Percentiles rank a stretch among this genome's conserved stretches.
phyloP scores from a whole-genome alignment of 2,329 filamentous ascomycete genomes.

The Trichoderma gracile region DNA sequence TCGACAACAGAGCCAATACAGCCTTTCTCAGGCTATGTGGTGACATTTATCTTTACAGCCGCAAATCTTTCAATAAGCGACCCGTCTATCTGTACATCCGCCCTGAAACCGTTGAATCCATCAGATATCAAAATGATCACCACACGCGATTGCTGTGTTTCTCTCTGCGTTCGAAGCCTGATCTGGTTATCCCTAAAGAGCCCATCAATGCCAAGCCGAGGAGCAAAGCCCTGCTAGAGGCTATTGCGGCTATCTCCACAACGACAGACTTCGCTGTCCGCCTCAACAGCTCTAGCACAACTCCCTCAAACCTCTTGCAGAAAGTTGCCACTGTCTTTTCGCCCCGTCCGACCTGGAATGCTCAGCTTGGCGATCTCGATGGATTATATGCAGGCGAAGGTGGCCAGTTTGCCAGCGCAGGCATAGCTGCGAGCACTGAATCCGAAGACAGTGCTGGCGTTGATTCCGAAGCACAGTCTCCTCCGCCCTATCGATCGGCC shows the following conservation, averaged over 20 bases:
- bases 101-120: not conserved
- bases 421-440: not conserved
- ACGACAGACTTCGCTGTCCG: not conserved
- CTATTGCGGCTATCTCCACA: not conserved
- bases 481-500: not conserved
- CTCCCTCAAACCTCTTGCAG: not conserved
- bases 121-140: not conserved
- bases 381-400: not conserved
- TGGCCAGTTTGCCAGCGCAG: not conserved
- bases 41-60: not conserved
- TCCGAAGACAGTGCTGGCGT: not conserved
- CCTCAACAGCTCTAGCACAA: not conserved
- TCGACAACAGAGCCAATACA: not conserved
- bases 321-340: not conserved
- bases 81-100: not conserved
- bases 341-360: not conserved
- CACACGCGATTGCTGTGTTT: not conserved
- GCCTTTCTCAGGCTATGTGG: not conserved
- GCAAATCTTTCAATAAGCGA: not conserved
- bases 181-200: not conserved
- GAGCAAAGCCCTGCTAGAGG: not conserved
- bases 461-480: not conserved
- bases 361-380: not conserved
- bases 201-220: not conserved
- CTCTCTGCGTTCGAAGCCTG: not conserved